phyloP scores from a whole-genome alignment of 176 grass and related monocot species.

The Carex kokanica region DNA sequence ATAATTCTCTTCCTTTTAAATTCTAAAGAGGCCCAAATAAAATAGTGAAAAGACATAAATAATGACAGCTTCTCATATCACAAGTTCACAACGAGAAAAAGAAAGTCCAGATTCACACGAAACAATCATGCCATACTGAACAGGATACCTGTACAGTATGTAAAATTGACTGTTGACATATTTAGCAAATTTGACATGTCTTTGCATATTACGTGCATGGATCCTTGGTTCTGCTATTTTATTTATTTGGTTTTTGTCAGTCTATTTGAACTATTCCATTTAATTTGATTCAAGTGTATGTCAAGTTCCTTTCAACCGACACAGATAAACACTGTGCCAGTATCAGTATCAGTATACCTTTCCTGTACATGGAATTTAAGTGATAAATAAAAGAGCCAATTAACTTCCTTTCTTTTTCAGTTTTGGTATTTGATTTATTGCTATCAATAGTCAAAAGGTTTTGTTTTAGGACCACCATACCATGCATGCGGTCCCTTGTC shows the following conservation, averaged over 20 bases:
- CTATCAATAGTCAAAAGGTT: constrained; percentile 6
- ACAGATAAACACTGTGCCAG: neutral
- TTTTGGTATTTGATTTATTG: neutral
- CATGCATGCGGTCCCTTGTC: neutral
- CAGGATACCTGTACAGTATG: neutral
- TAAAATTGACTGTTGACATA: neutral
- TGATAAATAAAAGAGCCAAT: neutral
- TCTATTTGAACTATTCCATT: neutral
- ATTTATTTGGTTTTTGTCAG: neutral
- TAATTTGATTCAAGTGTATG: neutral
- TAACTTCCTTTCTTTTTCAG: neutral
- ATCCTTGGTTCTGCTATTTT: too few relatives aligned
- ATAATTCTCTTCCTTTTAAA: too few relatives aligned
- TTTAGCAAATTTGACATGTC: neutral
- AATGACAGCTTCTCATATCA: neutral
- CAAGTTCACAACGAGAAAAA: neutral
- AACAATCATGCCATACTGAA: neutral
- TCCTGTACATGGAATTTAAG: neutral
- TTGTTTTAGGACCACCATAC: constrained; percentile 13
- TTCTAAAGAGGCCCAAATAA: neutral
- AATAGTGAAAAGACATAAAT: neutral
- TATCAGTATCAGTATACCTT: constrained; percentile 3
- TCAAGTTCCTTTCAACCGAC: constrained; percentile 18
- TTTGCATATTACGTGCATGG: neutral
- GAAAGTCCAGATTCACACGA: constrained; percentile 2